Evolutionary conservation across 345 rosid genomes (phyloP).

Genomic region (Populus nigra): DNA sequence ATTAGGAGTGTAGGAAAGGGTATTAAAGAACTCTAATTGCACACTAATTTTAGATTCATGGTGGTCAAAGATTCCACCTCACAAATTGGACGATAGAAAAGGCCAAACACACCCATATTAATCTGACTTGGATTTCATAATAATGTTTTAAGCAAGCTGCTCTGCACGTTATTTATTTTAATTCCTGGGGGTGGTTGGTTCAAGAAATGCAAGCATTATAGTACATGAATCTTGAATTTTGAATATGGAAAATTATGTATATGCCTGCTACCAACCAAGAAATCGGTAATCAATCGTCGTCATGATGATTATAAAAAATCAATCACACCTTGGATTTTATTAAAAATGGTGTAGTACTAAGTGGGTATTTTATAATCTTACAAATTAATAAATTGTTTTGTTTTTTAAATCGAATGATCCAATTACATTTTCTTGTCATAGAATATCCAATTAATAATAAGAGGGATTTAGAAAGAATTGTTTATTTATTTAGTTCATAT

Average conservation of each 20-base stretch:
- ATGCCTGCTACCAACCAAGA: neutral
- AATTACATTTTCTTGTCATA: neutral
- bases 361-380: too few species aligned
- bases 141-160: neutral
- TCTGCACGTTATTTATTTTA: neutral
- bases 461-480: too few species aligned
- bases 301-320: neutral
- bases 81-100: neutral
- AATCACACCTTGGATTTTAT: neutral
- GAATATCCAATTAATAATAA: too few species aligned
- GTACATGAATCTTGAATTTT: neutral
- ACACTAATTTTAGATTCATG: neutral
- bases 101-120: neutral
- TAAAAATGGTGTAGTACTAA: neutral
- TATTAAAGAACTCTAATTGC: neutral
- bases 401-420: neutral
- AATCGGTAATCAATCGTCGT: neutral
- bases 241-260: neutral
- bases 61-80: conserved; percentile 8
- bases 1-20: neutral
- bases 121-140: neutral
- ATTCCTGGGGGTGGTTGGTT: neutral
- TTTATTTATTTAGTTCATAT: too few species aligned
- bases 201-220: neutral
- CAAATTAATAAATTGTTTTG: too few species aligned